Evolutionary conservation across 2,329 filamentous ascomycete species (phyloP), one percentile per base, ranked within the genome.

Genomic region (Capronia epimyces): DNA sequence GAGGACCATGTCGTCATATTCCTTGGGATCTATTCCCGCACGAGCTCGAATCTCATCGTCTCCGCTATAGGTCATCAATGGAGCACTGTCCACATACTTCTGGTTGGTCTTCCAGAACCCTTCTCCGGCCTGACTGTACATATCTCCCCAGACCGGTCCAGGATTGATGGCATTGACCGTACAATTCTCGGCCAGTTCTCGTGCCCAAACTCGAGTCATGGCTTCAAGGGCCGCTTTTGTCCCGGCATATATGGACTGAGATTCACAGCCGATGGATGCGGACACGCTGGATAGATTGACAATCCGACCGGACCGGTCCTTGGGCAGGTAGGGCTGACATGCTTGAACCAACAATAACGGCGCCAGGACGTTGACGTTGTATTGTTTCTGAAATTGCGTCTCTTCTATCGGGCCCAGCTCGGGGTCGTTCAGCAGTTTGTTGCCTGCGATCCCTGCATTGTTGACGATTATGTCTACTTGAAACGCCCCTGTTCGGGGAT

Each of bases 131-230:
- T 70, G 44, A n/a, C 34, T 51, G 47, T 76, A 79, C 77, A 79
- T 79, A 55, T 78, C 77, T 36, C 71, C 73, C 24, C 69, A 71
- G 1, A 80, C 78, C 0, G 79, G 78, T 2, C 78, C 79, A 0
- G 78, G 78, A 58, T 82, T 83, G 63, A 83, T 72, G 2, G 77
- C 74, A 63, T 82, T 82, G 52, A 81, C 79, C 7, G 78, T 81
- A 21, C 71, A 74, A 18, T 73, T 66, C 57, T 80, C 77, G 12
- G 72, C 70, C 45, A 83, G 67, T 66, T 83, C 80, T 16, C 79
- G 71, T 3, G 76, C 71, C 80, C 80, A 83, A 0, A 76, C 76
- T 16, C 80, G 70, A n/a, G 80, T 82, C 76, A 83, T 80, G 31
- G 77, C 74, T 63, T 83, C 80, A 7, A 83, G 64, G 0, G 80